Conservation (phyloP, 768 basidiomycete genomes). For the Kwoniella sp. region DNA sequence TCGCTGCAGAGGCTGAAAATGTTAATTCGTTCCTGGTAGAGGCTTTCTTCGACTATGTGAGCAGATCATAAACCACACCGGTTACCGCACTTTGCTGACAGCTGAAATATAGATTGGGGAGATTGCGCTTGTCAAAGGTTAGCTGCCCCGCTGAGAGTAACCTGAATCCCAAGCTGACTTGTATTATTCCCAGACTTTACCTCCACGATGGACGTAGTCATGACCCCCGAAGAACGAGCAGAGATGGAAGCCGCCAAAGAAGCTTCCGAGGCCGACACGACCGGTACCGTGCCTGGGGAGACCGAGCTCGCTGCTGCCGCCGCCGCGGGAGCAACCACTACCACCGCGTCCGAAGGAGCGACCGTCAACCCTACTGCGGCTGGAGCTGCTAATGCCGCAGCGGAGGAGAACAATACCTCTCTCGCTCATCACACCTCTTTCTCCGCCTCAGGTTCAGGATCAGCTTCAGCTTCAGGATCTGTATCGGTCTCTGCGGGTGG, state of each 20-base stretch:
- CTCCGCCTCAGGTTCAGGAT: constrained; percentile 25
- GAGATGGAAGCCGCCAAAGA: constrained; percentile 77
- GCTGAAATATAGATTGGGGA: constrained; percentile 75
- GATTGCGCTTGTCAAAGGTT: constrained; percentile 85
- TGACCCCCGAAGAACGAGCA: constrained; percentile 88
- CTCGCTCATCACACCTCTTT: constrained; percentile 36
- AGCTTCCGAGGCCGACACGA: constrained; percentile 53
- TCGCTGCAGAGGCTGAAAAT: neutral
- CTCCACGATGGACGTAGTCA: constrained; percentile 67
- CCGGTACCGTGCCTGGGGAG: constrained; percentile 40
- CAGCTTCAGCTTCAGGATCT: constrained; percentile 30
- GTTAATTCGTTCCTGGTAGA: constrained; percentile 59
- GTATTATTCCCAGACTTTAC: constrained; percentile 69
- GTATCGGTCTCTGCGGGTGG: constrained; percentile 11
- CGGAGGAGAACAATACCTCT: constrained; percentile 28
- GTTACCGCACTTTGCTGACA: neutral
- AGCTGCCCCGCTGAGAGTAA: neutral
- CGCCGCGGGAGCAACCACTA: constrained; percentile 26
- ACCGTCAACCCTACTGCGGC: constrained; percentile 31
- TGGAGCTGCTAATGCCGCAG: constrained; percentile 17
- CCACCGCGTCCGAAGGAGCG: constrained; percentile 26
- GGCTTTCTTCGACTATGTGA: constrained; percentile 81
- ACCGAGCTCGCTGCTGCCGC: constrained; percentile 20
- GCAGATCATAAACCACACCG: constrained; percentile 53
- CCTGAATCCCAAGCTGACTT: constrained; percentile 45